phyloP scores from a whole-genome alignment of 108 stramenopile genomes.

The Licmophora abbreviata region DNA sequence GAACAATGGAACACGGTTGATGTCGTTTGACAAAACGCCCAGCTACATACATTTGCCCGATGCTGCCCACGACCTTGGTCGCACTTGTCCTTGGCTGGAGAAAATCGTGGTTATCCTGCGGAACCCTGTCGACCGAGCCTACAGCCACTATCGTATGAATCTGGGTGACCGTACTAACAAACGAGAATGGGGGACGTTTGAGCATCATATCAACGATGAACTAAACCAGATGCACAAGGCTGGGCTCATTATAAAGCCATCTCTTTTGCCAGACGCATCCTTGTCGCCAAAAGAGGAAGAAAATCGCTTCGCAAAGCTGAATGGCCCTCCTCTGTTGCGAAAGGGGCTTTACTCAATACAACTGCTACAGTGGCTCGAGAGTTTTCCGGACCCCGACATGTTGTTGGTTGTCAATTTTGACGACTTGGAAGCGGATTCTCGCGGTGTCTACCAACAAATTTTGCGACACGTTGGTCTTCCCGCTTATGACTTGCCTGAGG shows the following conservation, averaged over 20 bases:
- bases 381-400: conserved; percentile 36
- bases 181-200: too few relatives aligned
- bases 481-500: background rate
- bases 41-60: background rate
- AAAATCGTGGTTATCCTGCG: conserved; percentile 3
- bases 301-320: conserved; percentile 44
- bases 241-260: conserved; percentile 33
- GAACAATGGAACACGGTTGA: background rate
- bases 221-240: conserved; percentile 40
- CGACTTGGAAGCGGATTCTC: conserved; percentile 35
- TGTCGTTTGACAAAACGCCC: conserved; percentile 5
- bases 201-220: conserved; percentile 49
- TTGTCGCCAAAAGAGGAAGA: conserved; percentile 38
- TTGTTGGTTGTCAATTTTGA: conserved; percentile 69
- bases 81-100: conserved; percentile 1
- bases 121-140: conserved; percentile 3
- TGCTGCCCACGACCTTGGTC: background rate
- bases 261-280: conserved; percentile 26
- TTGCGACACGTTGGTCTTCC: conserved; percentile 15
- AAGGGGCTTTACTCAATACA: conserved; percentile 86
- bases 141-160: background rate
- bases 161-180: background rate
- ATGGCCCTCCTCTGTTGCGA: conserved; percentile 60
- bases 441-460: conserved; percentile 14
- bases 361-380: conserved; percentile 69